A percentile compares a stretch with the other conserved stretches of the same genome.
phyloP scores from a whole-genome alignment of 2,329 filamentous ascomycete species.

The Dothistroma pini region DNA sequence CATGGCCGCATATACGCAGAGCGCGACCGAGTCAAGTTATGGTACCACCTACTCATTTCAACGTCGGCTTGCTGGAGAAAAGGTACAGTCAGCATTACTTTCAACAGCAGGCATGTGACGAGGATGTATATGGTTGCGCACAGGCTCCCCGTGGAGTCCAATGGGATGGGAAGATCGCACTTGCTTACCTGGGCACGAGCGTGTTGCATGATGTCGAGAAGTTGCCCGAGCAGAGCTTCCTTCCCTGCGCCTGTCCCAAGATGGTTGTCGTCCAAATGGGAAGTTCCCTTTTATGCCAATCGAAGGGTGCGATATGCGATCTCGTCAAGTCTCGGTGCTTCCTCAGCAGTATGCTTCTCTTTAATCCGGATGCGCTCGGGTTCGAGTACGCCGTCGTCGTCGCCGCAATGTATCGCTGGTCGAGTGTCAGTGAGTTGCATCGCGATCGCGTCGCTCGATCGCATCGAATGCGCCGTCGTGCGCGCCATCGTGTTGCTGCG shows the following conservation, averaged over 20 bases:
- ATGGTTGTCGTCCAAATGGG: background rate
- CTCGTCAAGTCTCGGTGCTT: background rate
- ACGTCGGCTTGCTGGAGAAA: conserved; percentile 29
- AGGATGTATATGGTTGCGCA: background rate
- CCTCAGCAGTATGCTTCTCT: background rate
- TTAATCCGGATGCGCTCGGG: conserved; percentile 3
- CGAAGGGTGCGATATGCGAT: background rate
- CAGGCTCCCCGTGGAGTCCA: conserved; percentile 24
- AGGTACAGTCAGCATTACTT: conserved; percentile 18
- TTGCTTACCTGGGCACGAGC: conserved; percentile 54
- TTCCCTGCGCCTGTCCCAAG: background rate
- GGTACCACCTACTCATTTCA: conserved; percentile 41
- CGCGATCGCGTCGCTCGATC: background rate
- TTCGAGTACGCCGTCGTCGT: background rate
- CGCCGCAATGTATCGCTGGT: background rate
- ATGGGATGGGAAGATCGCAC: conserved; percentile 13
- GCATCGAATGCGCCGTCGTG: background rate
- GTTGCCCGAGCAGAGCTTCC: background rate
- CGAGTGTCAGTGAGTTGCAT: background rate
- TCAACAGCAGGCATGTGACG: conserved; percentile 28
- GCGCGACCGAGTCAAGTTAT: conserved; percentile 6
- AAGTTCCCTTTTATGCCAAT: background rate
- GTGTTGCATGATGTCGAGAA: conserved; percentile 34
- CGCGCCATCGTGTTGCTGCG: background rate
- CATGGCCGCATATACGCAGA: background rate